Conservation (phyloP, 305 asterid species). For the Fraxinus ornus region DNA sequence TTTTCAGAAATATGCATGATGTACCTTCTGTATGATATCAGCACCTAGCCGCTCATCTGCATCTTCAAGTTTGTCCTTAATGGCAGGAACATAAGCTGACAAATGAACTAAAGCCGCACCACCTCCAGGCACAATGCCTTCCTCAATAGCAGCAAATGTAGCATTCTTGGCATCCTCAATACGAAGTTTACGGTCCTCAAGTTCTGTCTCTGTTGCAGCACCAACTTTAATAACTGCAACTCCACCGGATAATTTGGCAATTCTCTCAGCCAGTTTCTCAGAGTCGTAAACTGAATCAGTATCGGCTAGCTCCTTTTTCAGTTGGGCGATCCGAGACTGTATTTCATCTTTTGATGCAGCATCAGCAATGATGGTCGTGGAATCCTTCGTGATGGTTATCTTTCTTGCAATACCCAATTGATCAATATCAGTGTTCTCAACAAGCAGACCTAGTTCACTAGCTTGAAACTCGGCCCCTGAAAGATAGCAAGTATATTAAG, state of each 20-base stretch:
- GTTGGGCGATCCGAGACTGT: constrained; percentile 87
- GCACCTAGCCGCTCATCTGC: constrained; percentile 91
- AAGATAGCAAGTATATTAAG: neutral
- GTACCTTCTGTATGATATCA: constrained; percentile 91
- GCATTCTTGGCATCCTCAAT: constrained; percentile 98
- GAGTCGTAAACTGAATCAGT: constrained; percentile 91
- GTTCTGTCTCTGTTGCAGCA: constrained; percentile 94
- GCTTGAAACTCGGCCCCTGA: constrained; percentile 98
- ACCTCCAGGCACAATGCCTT: constrained; percentile 99
- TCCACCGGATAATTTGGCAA: constrained; percentile 91
- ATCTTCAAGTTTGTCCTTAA: constrained; percentile 78
- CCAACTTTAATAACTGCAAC: constrained; percentile 97
- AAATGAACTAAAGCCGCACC: constrained; percentile 96
- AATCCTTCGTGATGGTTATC: constrained; percentile 72
- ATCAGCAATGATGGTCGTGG: constrained; percentile 91
- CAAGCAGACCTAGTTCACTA: constrained; percentile 71
- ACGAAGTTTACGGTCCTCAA: constrained; percentile 89
- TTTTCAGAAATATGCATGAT: neutral
- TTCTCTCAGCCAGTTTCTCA: constrained; percentile 90
- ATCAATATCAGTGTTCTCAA: constrained; percentile 76
- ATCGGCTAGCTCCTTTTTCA: constrained; percentile 76
- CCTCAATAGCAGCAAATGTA: constrained; percentile 98
- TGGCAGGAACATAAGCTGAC: constrained; percentile 66
- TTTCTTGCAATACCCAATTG: constrained; percentile 89
- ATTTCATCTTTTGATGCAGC: constrained; percentile 98